Conservation (phyloP, 768 basidiomycete species). For the Galerina marginata region DNA sequence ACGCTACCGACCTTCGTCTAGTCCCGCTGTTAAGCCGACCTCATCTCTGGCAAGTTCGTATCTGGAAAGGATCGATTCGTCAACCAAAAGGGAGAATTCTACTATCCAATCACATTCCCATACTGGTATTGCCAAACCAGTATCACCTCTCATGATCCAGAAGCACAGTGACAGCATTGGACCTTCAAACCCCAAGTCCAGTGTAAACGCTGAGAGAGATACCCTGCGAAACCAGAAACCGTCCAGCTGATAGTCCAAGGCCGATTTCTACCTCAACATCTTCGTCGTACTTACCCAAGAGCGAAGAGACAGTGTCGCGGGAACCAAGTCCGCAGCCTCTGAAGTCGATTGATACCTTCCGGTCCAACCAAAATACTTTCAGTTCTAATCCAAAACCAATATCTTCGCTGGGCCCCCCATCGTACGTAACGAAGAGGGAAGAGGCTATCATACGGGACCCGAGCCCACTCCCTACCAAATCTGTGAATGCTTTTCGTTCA, state of each 20-base stretch:
- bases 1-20: constrained; percentile 26
- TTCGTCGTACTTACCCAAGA: constrained; percentile 12
- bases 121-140: neutral
- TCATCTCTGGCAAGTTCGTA: constrained; percentile 6
- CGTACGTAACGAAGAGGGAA: neutral
- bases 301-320: neutral
- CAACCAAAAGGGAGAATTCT: constrained; percentile 1
- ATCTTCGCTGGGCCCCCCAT: neutral
- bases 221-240: constrained; percentile 3
- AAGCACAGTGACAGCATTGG: neutral
- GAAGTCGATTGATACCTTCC: neutral
- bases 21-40: constrained; percentile 11
- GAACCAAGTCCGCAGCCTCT: neutral
- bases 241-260: constrained; percentile 13
- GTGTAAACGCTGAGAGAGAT: neutral
- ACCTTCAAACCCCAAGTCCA: neutral
- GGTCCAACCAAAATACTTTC: neutral
- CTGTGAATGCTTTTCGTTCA: too few relatives aligned
- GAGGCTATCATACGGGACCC: neutral
- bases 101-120: neutral
- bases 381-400: neutral
- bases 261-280: constrained; percentile 8
- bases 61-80: constrained; percentile 1
- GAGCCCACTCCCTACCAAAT: neutral
- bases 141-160: neutral